A percentile compares a stretch with the other conserved stretches of the same genome.
phyloP scores from a whole-genome alignment of 352 stramenopile species.

The Globisporangium emineosum region DNA sequence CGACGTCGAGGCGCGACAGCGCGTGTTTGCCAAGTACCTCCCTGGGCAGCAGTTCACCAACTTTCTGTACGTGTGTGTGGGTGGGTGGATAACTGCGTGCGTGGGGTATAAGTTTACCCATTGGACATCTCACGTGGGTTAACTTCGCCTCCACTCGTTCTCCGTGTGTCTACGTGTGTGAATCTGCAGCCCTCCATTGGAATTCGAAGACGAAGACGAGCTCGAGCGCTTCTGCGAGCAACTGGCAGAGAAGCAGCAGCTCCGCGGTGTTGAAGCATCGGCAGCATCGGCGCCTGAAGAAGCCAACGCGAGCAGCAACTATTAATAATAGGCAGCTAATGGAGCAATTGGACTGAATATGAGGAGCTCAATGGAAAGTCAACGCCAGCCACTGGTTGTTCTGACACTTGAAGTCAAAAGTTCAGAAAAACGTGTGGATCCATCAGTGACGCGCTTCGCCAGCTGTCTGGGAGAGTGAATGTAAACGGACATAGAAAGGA shows the following conservation, averaged over 20 bases:
- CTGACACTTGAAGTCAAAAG: background rate
- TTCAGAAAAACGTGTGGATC: background rate
- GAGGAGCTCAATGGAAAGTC: background rate
- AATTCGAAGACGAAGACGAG: constrained; percentile 45
- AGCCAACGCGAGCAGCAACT: background rate
- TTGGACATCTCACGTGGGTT: constrained; percentile 4
- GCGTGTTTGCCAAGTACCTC: constrained; percentile 54
- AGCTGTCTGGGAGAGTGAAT: background rate
- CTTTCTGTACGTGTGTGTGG: constrained; percentile 44
- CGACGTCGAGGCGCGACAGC: constrained; percentile 51
- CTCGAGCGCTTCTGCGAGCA: constrained; percentile 19
- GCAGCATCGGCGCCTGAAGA: constrained; percentile 2
- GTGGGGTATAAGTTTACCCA: background rate
- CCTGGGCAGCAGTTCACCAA: constrained; percentile 57
- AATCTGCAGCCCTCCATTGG: constrained; percentile 40
- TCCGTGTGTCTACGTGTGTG: background rate
- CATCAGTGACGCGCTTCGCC: background rate
- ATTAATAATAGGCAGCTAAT: too few species aligned
- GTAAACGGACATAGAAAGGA: background rate
- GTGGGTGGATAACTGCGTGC: background rate
- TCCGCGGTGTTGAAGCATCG: background rate
- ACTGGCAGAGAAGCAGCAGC: background rate
- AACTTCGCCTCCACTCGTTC: background rate
- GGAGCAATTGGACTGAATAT: too few species aligned
- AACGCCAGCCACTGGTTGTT: background rate